These are phyloP conservation scores for Knoxdaviesia capensis DNA, from an alignment of 2,329 filamentous ascomycete species.

Conservation along the genomic window DNA sequence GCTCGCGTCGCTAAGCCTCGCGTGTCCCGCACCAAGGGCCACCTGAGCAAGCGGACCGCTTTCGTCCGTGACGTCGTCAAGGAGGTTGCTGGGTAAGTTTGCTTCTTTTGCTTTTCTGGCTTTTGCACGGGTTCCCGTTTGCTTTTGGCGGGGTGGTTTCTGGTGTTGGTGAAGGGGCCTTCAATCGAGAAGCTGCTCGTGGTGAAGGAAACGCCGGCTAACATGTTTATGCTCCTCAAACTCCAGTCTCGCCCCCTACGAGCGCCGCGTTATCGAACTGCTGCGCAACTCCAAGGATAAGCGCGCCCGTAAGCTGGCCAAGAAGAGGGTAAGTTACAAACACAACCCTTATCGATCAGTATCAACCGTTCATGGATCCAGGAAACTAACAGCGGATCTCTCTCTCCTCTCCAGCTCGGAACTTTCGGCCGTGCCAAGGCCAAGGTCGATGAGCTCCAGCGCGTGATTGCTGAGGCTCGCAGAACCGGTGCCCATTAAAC, in stretches of 20 bases:
- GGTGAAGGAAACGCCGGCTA: conserved; percentile 8
- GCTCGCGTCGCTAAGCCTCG: conserved; percentile 57
- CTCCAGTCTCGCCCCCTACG: conserved; percentile 66
- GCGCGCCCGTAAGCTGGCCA: conserved; percentile 95
- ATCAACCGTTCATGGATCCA: neutral
- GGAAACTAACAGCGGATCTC: conserved; percentile 7
- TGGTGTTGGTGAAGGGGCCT: neutral
- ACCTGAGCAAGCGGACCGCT: conserved; percentile 87
- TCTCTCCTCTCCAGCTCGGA: conserved; percentile 46
- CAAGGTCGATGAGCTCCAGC: conserved; percentile 98
- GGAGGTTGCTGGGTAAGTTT: conserved; percentile 81
- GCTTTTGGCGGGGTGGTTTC: neutral
- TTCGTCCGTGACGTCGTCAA: conserved; percentile 97
- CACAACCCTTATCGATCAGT: neutral
- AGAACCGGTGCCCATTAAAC: conserved; percentile 34
- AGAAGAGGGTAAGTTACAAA: conserved; percentile 71
- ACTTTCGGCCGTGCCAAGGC: conserved; percentile 97
- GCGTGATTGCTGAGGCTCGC: conserved; percentile 93
- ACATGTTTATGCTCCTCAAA: conserved; percentile 6
- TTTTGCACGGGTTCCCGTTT: no score
- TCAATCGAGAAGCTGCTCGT: neutral
- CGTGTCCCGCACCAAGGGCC: conserved; percentile 77
- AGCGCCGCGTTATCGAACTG: conserved; percentile 97
- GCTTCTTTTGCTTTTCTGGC: neutral
- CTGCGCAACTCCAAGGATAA: conserved; percentile 99